Conservation (phyloP, 495 filamentous ascomycete species). For the Aspergillus carlsbadensis region DNA sequence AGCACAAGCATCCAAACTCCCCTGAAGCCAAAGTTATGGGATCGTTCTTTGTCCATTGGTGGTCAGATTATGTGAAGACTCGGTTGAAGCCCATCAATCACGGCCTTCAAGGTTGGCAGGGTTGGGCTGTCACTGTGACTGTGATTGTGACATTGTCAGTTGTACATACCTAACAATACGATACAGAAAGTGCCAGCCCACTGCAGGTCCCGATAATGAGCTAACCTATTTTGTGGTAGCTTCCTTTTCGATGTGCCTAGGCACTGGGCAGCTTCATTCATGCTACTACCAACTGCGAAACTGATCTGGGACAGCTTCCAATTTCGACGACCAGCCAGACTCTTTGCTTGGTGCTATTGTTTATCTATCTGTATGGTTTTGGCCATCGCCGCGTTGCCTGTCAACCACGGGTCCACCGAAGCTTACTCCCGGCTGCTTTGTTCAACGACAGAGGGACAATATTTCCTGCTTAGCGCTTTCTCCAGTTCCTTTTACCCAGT, state of each 20-base stretch:
- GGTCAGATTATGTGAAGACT: no score
- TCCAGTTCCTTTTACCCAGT: neutral
- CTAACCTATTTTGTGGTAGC: no score
- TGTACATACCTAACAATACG: neutral
- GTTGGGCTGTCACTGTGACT: no score
- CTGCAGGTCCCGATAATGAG: no score
- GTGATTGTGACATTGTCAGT: no score
- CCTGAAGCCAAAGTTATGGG: no score
- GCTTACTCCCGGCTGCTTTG: neutral
- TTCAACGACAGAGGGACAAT: neutral
- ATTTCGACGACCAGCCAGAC: neutral
- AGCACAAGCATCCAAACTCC: no score
- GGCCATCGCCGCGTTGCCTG: neutral
- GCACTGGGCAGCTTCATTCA: neutral
- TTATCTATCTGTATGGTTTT: slow-evolving; percentile 10
- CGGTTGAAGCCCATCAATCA: no score
- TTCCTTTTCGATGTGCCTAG: no score
- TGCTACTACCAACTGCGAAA: neutral
- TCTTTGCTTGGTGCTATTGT: slow-evolving; percentile 1
- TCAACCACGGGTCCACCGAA: neutral
- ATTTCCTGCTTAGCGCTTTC: neutral
- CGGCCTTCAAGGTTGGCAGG: no score
- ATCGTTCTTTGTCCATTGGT: no score
- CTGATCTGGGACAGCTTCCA: neutral
- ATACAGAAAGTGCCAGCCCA: no score